Conservation (phyloP, 2,329 filamentous ascomycete genomes). For the Fusarium sp. region DNA sequence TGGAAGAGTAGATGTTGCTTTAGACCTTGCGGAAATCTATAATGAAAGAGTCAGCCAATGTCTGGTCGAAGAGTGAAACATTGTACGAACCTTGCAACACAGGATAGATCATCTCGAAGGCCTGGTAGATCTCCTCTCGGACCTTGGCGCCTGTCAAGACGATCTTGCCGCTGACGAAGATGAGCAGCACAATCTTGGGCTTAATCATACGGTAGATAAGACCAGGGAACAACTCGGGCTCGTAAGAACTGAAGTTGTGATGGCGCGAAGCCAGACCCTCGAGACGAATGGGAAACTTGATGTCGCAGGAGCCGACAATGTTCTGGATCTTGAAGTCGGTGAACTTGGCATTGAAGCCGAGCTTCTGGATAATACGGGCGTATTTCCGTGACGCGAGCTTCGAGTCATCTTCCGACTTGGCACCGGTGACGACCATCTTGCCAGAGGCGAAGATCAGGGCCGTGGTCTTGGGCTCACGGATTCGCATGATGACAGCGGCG, state of each 20-base stretch:
- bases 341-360: constrained; percentile 99
- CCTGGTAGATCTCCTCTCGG: constrained; percentile 96
- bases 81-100: constrained; percentile 81
- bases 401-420: constrained; percentile 97
- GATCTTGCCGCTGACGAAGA: constrained; percentile 98
- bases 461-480: constrained; percentile 98
- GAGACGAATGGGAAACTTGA: constrained; percentile 98
- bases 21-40: constrained; percentile 71
- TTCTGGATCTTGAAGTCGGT: constrained; percentile 99
- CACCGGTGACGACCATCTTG: constrained; percentile 99
- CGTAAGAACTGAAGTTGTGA: constrained; percentile 99
- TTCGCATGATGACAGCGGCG: constrained; percentile 99
- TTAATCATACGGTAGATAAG: constrained; percentile 99
- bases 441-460: constrained; percentile 97
- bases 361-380: constrained; percentile 98
- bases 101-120: constrained; percentile 97
- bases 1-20: constrained; percentile 18
- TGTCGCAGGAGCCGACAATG: constrained; percentile 98
- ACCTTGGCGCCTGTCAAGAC: constrained; percentile 98
- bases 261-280: constrained; percentile 96
- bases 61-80: no score
- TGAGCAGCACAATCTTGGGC: constrained; percentile 97
- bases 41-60: background rate
- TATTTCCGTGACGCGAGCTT: constrained; percentile 98
- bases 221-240: constrained; percentile 98